Percentiles rank a stretch among this genome's conserved stretches.
phyloP scores from a whole-genome alignment of 2,329 filamentous ascomycete genomes.

The Boeremia exigua region DNA sequence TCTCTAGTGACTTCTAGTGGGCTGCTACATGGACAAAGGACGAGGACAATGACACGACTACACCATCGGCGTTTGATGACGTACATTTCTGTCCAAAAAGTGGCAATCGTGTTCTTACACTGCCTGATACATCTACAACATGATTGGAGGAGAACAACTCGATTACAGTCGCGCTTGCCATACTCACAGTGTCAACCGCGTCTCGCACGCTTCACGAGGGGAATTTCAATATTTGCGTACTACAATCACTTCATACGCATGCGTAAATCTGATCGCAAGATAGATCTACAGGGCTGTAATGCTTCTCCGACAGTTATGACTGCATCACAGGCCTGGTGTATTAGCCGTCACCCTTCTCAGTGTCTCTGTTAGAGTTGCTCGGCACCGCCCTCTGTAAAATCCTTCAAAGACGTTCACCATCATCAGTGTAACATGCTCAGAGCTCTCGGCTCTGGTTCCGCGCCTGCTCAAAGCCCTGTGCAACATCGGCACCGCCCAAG shows the following conservation, averaged over 20 bases:
- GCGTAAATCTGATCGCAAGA: background rate
- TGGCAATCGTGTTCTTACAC: too few relatives aligned
- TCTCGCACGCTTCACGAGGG: background rate
- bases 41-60: too few relatives aligned
- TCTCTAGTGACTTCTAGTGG: too few relatives aligned
- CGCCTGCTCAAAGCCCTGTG: slow-evolving; percentile 2
- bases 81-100: too few relatives aligned
- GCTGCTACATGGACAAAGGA: too few relatives aligned
- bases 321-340: background rate
- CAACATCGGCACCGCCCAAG: slow-evolving; percentile 8
- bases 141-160: too few relatives aligned
- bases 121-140: too few relatives aligned
- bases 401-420: background rate
- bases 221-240: background rate
- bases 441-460: background rate
- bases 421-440: slow-evolving; percentile 9
- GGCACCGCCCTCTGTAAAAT: background rate
- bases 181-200: background rate
- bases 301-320: background rate
- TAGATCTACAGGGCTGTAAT: background rate
- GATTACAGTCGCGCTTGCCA: background rate
- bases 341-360: slow-evolving; percentile 8
- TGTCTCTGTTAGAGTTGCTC: background rate
- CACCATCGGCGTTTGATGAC: too few relatives aligned
- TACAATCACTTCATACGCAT: background rate